phyloP scores from a whole-genome alignment of 164 flowering plant species.

The Stephania japonica region DNA sequence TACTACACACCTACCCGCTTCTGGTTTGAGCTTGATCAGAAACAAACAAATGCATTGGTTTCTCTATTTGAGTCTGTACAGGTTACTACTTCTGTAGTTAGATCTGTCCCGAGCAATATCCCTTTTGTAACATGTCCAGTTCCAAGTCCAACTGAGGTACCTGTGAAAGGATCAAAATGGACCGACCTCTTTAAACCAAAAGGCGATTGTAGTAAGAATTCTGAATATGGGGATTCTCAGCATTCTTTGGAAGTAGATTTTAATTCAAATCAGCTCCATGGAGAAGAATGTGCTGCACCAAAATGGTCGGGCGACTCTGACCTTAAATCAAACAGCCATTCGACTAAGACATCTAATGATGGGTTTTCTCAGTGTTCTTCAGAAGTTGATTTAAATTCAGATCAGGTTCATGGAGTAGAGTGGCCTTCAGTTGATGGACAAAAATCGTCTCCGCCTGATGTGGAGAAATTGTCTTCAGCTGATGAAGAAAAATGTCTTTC shows the following conservation, averaged over 20 bases:
- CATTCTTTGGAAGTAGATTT: not conserved
- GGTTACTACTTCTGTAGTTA: slow-evolving; percentile 18
- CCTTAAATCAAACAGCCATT: too few relatives aligned
- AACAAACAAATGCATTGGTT: slow-evolving; percentile 50
- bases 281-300: not conserved
- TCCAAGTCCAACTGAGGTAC: not conserved
- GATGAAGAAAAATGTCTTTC: not conserved
- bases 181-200: slow-evolving; percentile 2
- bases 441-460: not conserved
- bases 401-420: too few relatives aligned
- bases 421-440: too few relatives aligned
- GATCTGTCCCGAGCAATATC: slow-evolving; percentile 31
- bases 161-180: slow-evolving; percentile 1
- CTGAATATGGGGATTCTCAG: slow-evolving; percentile 5
- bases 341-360: too few relatives aligned
- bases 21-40: slow-evolving; percentile 85
- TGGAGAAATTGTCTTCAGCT: not conserved
- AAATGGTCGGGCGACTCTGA: too few relatives aligned
- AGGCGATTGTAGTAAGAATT: not conserved
- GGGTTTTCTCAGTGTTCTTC: too few relatives aligned
- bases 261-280: not conserved
- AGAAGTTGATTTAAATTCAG: too few relatives aligned
- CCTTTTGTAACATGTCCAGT: slow-evolving; percentile 11
- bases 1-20: slow-evolving; percentile 48
- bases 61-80: slow-evolving; percentile 29